Base-by-base conservation (phyloP, 1,139 yeast genomes). In the Hemisphaericaspora subhashii region DNA sequence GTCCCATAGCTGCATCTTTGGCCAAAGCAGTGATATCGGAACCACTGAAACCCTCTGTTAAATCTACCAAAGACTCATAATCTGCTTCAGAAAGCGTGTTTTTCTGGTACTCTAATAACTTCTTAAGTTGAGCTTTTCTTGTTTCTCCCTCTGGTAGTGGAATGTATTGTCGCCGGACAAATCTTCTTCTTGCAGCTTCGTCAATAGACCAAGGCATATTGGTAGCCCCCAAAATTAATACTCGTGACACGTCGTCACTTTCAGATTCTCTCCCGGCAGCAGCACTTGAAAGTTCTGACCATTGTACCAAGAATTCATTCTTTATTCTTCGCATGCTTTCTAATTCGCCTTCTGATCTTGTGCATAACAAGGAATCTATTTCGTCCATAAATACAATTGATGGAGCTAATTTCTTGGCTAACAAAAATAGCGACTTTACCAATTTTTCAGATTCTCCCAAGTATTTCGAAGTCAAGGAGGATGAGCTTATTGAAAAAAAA, bases 1-100 rank as follows among this genome's bases (percentile, higher is more conserved):
- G 98, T 0, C 98, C 97, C 97, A 92, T 90, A 1, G 98, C 98
- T 2, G 97, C 95, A 61, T 92, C 98, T 60, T 92, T 92, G 2
- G 98, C 96, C 49, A 92, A 67, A 0, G 98, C 96, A 1, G 98
- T 92, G 40, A 92, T 79, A 62, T 92, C 98, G 50, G 95, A 83
- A 3, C 98, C 98, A 36, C 96, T 83, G 60, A 84, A 89, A 1
- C 95, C 95, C 36, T 81, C 84, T 1, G 89, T 89, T 52, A 79
- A 64, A 11, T 67, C 68, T 31, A 87, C 74, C 22, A 92, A 69
- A 39, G 68, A 69, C 3, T 70, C 71, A 47, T 82, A 74, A 45
- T 90, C 96, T 9, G 62, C 72, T 1, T 78, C 86, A 21, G 77
- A 64, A 20, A 92, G 59, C 1, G 83, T 78, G 55, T 88, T 87